Conservation (phyloP, 108 stramenopile genomes). For the Conticribra weissflogii region DNA sequence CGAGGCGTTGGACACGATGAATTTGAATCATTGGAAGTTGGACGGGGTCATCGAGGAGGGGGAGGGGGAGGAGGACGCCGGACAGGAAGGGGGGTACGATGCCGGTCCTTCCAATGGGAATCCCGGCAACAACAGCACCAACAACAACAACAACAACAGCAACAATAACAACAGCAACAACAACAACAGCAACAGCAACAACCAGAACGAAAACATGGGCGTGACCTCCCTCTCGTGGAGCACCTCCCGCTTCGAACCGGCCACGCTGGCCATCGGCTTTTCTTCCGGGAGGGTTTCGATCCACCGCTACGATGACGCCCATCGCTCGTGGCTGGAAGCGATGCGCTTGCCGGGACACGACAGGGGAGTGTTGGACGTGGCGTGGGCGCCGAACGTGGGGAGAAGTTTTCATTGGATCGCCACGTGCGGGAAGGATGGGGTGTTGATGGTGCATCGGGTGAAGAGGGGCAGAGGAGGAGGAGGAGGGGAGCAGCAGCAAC, state of each 20-base stretch:
- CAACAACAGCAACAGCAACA: neutral
- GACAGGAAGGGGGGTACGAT: constrained; percentile 1
- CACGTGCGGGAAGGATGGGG: constrained; percentile 58
- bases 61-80: constrained; percentile 25
- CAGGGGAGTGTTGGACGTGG: constrained; percentile 84
- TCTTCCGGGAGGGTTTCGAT: constrained; percentile 53
- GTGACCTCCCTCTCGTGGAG: constrained; percentile 91
- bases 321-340: constrained; percentile 68
- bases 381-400: constrained; percentile 95
- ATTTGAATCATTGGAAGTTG: constrained; percentile 88
- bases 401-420: constrained; percentile 91
- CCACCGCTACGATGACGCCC: constrained; percentile 69
- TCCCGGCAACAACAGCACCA: neutral
- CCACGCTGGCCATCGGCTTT: constrained; percentile 85
- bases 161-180: neutral
- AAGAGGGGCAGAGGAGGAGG: constrained; percentile 31
- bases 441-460: constrained; percentile 46
- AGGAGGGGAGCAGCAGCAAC: constrained; percentile 15
- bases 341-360: constrained; percentile 53
- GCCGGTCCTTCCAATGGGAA: constrained; percentile 7
- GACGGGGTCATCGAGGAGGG: constrained; percentile 64
- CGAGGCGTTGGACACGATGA: constrained; percentile 93
- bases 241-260: constrained; percentile 89
- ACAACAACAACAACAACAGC: neutral
- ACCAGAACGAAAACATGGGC: constrained; percentile 44